Base-by-base conservation (phyloP, 495 filamentous ascomycete genomes). In the Pseudomonodictys pantanalensis region DNA sequence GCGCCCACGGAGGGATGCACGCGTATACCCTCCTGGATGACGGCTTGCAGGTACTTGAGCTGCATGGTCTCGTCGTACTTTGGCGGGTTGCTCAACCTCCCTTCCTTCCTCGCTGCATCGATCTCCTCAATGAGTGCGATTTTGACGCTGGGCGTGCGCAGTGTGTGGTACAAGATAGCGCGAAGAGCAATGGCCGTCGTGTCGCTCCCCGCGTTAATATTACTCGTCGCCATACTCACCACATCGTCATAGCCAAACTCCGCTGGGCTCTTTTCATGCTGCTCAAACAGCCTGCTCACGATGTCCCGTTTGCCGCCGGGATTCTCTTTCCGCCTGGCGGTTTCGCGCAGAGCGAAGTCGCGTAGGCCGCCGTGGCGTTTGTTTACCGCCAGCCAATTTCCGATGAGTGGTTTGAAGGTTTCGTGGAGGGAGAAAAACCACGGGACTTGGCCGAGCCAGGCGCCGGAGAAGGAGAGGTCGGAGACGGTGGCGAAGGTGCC, bases 81-180 rank as follows among this genome's bases (percentile, higher is more conserved):
- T 1, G 41, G 25, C 1, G 22, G 26, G 8, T 41, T 12, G 10
- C n/a, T 23, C 2, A 45, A 6, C 38, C 30, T 23, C 10, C 48
- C 56, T 26, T 44, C 23, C 18, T 52, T 32, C 6, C 17, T 10
- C 1, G 23, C 72, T 0, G 67, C 67, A 26, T 77, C 84, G 8
- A 90, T 70, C 65, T 89, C 86, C 28, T 78, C 56, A 22, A 80
- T 78, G 0, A 86, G 78, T 61, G 79, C 81, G 3, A 62, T 64
- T 46, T 85, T 72, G 3, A 68, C 69, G 2, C 71, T 58, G 0
- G 82, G 83, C 64, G 83, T 75, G 38, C 75, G 77, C 45, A 86
- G 65, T 0, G 89, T 76, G 32, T 78, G 73, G 69, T 80, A 86
- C 65, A 88, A 60, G 20, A 73, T 72, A 39, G 78, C 79, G 17